Percentiles rank a stretch among this genome's conserved stretches.
These are phyloP conservation scores for Kwoniella shandongensis DNA, from an alignment of 768 basidiomycete genomes.

Conservation along the genomic window DNA sequence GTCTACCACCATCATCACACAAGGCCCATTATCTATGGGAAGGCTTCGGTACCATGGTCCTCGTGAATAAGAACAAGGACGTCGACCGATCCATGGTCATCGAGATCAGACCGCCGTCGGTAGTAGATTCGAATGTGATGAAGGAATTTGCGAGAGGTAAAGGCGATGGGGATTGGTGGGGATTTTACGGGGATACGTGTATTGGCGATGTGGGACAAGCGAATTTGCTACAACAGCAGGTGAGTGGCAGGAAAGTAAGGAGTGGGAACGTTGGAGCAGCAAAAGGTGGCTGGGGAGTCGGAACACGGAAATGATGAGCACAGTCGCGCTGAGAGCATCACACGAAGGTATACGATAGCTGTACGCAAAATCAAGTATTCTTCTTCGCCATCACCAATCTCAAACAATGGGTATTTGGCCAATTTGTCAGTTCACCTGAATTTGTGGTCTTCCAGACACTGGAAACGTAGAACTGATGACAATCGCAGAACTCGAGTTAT, in stretches of 20 bases:
- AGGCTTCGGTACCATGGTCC: slow-evolving; percentile 48
- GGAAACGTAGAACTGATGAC: no score
- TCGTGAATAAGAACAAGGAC: slow-evolving; percentile 41
- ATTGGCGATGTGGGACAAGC: slow-evolving; percentile 50
- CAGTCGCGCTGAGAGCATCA: no score
- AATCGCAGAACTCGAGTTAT: slow-evolving; percentile 45
- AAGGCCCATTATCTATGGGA: slow-evolving; percentile 37
- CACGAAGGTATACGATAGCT: slow-evolving; percentile 51
- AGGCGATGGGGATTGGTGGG: slow-evolving; percentile 38
- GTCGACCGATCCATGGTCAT: slow-evolving; percentile 47
- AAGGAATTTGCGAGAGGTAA: slow-evolving; percentile 39
- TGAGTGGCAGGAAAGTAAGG: no score
- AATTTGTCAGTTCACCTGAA: slow-evolving; percentile 49
- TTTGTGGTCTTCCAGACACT: no score
- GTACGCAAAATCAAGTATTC: slow-evolving; percentile 47
- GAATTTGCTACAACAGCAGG: slow-evolving; percentile 50
- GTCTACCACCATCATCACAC: slow-evolving; percentile 1
- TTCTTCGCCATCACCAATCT: slow-evolving; percentile 52
- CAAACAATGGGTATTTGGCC: slow-evolving; percentile 52
- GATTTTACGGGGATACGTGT: slow-evolving; percentile 34
- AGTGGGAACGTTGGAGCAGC: no score
- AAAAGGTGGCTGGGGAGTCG: no score
- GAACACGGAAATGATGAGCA: no score
- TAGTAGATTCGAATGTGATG: slow-evolving; percentile 39
- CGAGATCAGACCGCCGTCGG: slow-evolving; percentile 44